These are phyloP conservation scores for Phytophthora aleatoria DNA, from an alignment of 352 stramenopile species.

Conservation along the genomic window DNA sequence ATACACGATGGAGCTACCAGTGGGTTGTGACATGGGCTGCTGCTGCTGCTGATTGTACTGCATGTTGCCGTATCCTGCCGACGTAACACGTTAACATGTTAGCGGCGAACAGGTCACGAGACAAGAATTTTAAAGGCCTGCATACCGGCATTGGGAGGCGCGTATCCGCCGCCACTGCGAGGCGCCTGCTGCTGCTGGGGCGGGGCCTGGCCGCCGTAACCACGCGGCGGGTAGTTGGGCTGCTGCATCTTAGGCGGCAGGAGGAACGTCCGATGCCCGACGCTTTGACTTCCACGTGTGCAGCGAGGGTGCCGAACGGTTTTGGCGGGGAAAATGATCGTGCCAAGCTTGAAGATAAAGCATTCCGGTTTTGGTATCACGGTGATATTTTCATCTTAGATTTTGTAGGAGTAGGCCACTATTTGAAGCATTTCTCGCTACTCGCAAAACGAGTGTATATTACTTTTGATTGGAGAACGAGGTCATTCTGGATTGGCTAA, in stretches of 20 bases:
- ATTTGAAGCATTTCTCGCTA: neutral
- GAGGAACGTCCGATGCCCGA: slow-evolving; percentile 7
- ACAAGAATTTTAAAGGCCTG: neutral
- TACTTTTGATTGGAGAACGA: no score
- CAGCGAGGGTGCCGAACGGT: slow-evolving; percentile 14
- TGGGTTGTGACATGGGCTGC: slow-evolving; percentile 43
- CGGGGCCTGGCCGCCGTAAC: slow-evolving; percentile 29
- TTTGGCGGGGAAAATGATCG: slow-evolving; percentile 9
- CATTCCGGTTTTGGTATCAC: neutral
- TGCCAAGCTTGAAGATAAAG: neutral
- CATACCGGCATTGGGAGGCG: slow-evolving; percentile 14
- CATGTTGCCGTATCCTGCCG: slow-evolving; percentile 25
- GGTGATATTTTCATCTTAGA: neutral
- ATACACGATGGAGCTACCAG: slow-evolving; percentile 12
- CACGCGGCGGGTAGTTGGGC: slow-evolving; percentile 49
- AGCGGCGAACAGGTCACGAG: neutral
- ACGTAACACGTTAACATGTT: neutral
- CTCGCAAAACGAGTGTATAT: no score
- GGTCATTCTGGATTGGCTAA: no score
- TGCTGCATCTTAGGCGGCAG: slow-evolving; percentile 36
- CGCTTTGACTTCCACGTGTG: slow-evolving; percentile 37
- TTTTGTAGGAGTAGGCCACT: neutral
- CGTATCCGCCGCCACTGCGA: slow-evolving; percentile 33
- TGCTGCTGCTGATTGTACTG: slow-evolving; percentile 36
- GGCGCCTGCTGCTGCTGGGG: slow-evolving; percentile 40